Base-by-base conservation (phyloP, 345 rosid species). In the Moricandia moricandioides region DNA sequence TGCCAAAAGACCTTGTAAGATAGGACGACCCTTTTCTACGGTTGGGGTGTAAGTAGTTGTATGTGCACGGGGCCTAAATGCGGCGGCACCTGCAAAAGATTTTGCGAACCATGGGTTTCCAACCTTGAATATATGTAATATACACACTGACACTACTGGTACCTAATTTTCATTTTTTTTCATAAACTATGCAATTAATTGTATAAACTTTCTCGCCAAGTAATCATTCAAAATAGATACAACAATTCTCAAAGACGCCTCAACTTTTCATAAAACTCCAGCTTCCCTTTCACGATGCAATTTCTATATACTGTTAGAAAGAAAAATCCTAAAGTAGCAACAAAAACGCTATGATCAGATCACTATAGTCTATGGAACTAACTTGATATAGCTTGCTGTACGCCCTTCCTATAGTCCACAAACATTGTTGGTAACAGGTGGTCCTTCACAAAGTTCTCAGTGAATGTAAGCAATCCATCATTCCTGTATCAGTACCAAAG, bases 301-400 rank as follows among this genome's bases (percentile, higher is more conserved):
- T 12, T 49, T 62, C 70, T 62, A 52, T 59, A 31, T 39, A 78
- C 39, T 33, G 55, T 59, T 43, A 31, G n/a, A 60, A 60, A 29
- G 43, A 52, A 33, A 72, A 67, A 67, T 24, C 56, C 72, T 71
- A 67, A 73, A 31, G 39, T 68, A 61, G 51, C 17, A 55, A 45
- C 68, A 74, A 78, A 69, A 33, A 56, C 27, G 69, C 62, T 18
- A 70, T 29, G 55, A 70, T 47, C 47, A 59, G 54, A 79, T 71
- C 71, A 57, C 70, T 43, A 67, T 40, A 65, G 75, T 69, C 67
- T 55, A 70, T 24, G n/a, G 75, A 80, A 85, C 90, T 84, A 88
- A 75, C 99, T 92, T 85, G 99, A 92, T 89, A 95, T 95, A 69
- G 99, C 99, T 83, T 92, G 98, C 69, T 95, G 99, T 71, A 95